These are phyloP conservation scores for Sphaerulina populicola DNA, from an alignment of 2,329 filamentous ascomycete species.

Conservation along the genomic window DNA sequence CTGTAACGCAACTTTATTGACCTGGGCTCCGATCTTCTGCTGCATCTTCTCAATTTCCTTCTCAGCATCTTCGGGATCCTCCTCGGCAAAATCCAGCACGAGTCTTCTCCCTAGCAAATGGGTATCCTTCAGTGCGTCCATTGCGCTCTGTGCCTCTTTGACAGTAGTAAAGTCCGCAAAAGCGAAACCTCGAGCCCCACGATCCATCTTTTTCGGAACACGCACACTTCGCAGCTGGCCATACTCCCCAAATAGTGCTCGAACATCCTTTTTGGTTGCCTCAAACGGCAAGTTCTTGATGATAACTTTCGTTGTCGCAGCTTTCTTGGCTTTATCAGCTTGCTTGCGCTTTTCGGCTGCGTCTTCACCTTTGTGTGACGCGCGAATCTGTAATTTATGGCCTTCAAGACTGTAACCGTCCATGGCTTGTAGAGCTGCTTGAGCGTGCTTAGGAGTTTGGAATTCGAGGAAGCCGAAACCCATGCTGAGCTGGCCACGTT, in stretches of 20 bases:
- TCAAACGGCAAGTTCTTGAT: slow-evolving; percentile 98
- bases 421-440: slow-evolving; percentile 75
- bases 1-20: slow-evolving; percentile 83
- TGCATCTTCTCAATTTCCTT: slow-evolving; percentile 96
- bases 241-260: slow-evolving; percentile 76
- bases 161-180: slow-evolving; percentile 93
- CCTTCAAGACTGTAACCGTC: slow-evolving; percentile 79
- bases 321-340: slow-evolving; percentile 75
- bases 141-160: slow-evolving; percentile 80
- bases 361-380: slow-evolving; percentile 78
- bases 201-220: slow-evolving; percentile 90
- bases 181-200: slow-evolving; percentile 80
- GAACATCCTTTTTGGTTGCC: slow-evolving; percentile 83
- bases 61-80: slow-evolving; percentile 82
- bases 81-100: slow-evolving; percentile 84
- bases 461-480: slow-evolving; percentile 96
- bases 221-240: slow-evolving; percentile 87
- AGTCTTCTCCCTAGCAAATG: slow-evolving; percentile 84
- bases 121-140: slow-evolving; percentile 83
- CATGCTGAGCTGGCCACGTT: slow-evolving; percentile 88
- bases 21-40: slow-evolving; percentile 84
- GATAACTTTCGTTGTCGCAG: slow-evolving; percentile 81
- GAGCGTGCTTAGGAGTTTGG: slow-evolving; percentile 64
- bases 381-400: slow-evolving; percentile 75
- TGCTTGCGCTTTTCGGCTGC: slow-evolving; percentile 77